Evolutionary conservation across 768 basidiomycete species (phyloP), one percentile per base, ranked within the genome.

Genomic region (Hysterangium stoloniferum): DNA sequence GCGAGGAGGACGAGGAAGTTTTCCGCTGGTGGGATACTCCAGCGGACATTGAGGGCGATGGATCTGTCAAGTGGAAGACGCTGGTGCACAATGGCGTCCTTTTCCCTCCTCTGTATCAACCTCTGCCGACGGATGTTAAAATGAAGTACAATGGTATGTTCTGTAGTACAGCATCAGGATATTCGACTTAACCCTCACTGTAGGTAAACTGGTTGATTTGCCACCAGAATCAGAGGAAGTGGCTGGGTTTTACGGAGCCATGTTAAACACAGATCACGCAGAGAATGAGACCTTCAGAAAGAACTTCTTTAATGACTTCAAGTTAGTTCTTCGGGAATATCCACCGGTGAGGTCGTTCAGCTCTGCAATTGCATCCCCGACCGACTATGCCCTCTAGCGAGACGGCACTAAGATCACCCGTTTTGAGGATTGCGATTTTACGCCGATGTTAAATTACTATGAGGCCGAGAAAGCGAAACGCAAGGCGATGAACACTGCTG

Each of bases 221-320:
- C 80, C 91, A 19, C 80, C 77, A 11, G 90, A 84, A 54, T 75
- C 94, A 6, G 96, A 99, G 68, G 96, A 99, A 66, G 95, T 98
- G 40, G 95, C 96, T 25, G 86, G 87, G 6, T 99, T 99, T 68
- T 99, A 94, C 60, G 96, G 73, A 31, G 88, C 92, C 17, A 78
- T 98, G 74, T 62, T 98, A 32, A 92, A 93, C 65, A 88, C 89
- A 6, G 89, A 93, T 54, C 94, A 99, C 60, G 88, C 89, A 5
- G 75, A 86, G 67, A 93, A 98, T 63, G 73, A 71, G 12, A 81
- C 74, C 0, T 99, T 99, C 71, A 86, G 88, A 66, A 82, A 83
- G 64, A 98, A 99, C 66, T 99, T 99, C 67, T 99, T 98, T 64
- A 76, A 84, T 0, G 95, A 97, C 63, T 98, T 86, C 78, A 72